Evolutionary conservation across 2,329 filamentous ascomycete species (phyloP), one percentile per base, ranked within the genome.

Genomic region (Allantophomopsis lycopodina): DNA sequence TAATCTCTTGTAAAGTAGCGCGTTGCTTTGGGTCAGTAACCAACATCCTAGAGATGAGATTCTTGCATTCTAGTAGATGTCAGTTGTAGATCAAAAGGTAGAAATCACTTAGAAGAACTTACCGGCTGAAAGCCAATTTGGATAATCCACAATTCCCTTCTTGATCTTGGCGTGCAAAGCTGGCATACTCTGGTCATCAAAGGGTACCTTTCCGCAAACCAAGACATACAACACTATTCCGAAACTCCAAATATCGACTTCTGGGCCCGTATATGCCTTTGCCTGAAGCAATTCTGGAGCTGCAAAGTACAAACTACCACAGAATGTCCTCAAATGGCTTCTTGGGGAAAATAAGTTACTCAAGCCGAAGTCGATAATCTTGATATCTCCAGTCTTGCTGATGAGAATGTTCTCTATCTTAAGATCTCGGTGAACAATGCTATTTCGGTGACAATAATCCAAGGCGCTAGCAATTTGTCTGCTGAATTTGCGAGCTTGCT

Each of bases 361-460:
- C 40, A 98, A 69, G 21, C 89, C 91, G 59, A 98, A 98, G 57
- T 98, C 91, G 50, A 98, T 98, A 52, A 98, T 96, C 59, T 96
- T 96, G 62, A 98, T 98, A 56, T 98, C 91, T 32, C 91, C 91
- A 2, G 84, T 95, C 67, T 96, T 96, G 69, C 87, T 95, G 63
- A 98, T 98, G 44, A 98, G 73, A 40, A 98, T 98, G 57, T 98
- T 98, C 60, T 96, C 91, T 50, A 98, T 98, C 69, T 98, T 98
- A 48, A 98, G 64, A 57, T 98, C 91, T 38, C 91, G 79, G 59
- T 98, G 91, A 17, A 96, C 91, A 49, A 98, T 96, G 61, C 87
- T 95, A 66, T 98, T 96, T 45, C 88, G 78, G 60, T 98, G 91
- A 57, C 88, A 95, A 62, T 96, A 98, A 60, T 98, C 91, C 42